Base-by-base conservation (phyloP, 1,139 yeast species). In the Yamadazyma triangularis region DNA sequence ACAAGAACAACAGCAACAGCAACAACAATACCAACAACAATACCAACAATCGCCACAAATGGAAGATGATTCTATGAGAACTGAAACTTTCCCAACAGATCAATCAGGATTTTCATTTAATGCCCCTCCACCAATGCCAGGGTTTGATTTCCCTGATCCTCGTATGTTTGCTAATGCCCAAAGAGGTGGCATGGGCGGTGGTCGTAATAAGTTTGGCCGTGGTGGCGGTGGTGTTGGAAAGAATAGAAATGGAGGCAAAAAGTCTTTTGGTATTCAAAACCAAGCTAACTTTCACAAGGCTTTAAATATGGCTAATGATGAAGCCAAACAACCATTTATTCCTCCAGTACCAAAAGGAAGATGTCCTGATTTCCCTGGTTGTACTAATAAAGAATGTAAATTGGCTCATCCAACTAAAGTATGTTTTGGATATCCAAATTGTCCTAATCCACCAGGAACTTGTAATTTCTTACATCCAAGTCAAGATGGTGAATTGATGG, bases 401-500 rank as follows among this genome's bases (percentile, higher is more conserved):
- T 79, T 73, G 48, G 75, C 88, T 2, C 96, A 87, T 57, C 95
- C 96, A 15, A 77, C 87, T 2, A 81, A 73, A 45, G 68, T 68
- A 9, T 87, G 96, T 55, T 76, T 71, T 55, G 73, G 74, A n/a
- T 85, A 70, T 54, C 94, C 94, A 33, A 73, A 79, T 48, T 87
- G 96, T 60, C 72, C 84, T 16, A 80, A 82, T 46, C 74, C 81
- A 5, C 82, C 84, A 16, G 94, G 94, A 13, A 83, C 93, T 0
- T 87, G 96, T 58, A 79, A 77, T 42, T 85, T 63, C 48, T 63
- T 87, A 45, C 96, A 87, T 53, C 89, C 94, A 8, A 85, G 83
- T 39, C 86, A 86, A 58, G 96, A 86, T 55, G 81, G 73, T 43
- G 86, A 60, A 24, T 64, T 83, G 46, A 77, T 80, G 58, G 77